A percentile compares a stretch with the other conserved stretches of the same genome.
Evolutionary conservation across 345 rosid genomes (phyloP).

Genomic region (Firmiana major): DNA sequence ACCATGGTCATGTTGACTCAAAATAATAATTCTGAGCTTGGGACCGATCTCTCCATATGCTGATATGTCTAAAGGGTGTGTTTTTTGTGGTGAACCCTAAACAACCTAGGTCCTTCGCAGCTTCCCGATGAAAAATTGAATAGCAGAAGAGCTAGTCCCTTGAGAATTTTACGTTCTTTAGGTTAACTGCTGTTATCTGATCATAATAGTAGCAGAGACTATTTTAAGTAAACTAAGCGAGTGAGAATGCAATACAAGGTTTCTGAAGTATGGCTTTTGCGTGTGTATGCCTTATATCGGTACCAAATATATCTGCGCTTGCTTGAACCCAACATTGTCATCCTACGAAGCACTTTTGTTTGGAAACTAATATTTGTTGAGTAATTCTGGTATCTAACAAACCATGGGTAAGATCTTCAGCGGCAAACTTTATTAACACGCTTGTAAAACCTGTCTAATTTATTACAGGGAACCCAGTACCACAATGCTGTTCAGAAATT

Average conservation of each 20-base stretch:
- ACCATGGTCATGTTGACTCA: background rate
- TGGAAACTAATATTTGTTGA: background rate
- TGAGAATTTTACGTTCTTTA: background rate
- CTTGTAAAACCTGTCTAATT: background rate
- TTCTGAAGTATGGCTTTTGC: background rate
- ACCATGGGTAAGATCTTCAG: background rate
- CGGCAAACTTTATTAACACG: background rate
- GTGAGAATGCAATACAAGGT: background rate
- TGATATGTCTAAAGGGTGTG: background rate
- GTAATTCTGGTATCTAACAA: background rate
- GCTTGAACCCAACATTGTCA: background rate
- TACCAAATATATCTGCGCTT: background rate
- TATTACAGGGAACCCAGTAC: slow-evolving; percentile 81
- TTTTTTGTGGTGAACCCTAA: background rate
- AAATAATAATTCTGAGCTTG: background rate
- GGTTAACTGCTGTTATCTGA: background rate
- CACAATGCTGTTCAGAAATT: slow-evolving; percentile 90
- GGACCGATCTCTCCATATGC: background rate
- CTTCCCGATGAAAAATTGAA: background rate
- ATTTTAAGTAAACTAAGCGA: background rate
- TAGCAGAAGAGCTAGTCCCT: background rate
- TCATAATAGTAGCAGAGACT: background rate
- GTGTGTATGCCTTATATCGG: background rate
- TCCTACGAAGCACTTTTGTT: background rate
- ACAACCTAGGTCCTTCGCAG: background rate